A percentile compares a stretch with the other conserved stretches of the same genome.
phyloP scores from a whole-genome alignment of 495 filamentous ascomycete species.

The Hypoxylon fragiforme region DNA sequence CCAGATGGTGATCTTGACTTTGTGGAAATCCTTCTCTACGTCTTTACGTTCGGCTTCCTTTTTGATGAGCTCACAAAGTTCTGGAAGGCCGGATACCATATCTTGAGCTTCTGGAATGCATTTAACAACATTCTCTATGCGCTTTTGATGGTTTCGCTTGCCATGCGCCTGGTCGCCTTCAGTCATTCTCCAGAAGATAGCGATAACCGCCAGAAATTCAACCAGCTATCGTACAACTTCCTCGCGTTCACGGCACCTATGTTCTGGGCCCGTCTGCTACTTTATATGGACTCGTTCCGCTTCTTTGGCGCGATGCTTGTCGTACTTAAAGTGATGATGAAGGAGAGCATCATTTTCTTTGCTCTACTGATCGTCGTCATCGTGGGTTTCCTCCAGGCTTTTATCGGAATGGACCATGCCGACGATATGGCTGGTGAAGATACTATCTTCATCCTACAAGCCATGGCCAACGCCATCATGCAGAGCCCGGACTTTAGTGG shows the following conservation, averaged over 20 bases:
- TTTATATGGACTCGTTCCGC: slow-evolving; percentile 90
- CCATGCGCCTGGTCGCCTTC: slow-evolving; percentile 76
- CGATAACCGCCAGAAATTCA: slow-evolving; percentile 65
- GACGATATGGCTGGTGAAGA: slow-evolving; percentile 63
- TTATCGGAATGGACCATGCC: slow-evolving; percentile 87
- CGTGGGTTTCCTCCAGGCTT: slow-evolving; percentile 90
- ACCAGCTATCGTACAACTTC: slow-evolving; percentile 88
- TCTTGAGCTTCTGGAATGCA: slow-evolving; percentile 92
- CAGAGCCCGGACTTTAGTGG: slow-evolving; percentile 86
- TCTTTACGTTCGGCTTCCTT: slow-evolving; percentile 91
- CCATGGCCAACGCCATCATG: slow-evolving; percentile 90
- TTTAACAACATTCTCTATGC: slow-evolving; percentile 86
- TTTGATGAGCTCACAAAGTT: slow-evolving; percentile 84
- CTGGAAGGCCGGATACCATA: slow-evolving; percentile 88
- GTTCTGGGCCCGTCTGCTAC: slow-evolving; percentile 93
- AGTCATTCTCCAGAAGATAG: slow-evolving; percentile 53
- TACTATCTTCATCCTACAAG: slow-evolving; percentile 75
- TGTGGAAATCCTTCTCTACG: slow-evolving; percentile 82
- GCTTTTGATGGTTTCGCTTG: slow-evolving; percentile 73
- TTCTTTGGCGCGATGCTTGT: slow-evolving; percentile 99
- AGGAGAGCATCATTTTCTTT: slow-evolving; percentile 96
- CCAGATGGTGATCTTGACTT: slow-evolving; percentile 72
- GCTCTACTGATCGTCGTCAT: slow-evolving; percentile 85
- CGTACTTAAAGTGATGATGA: slow-evolving; percentile 98
- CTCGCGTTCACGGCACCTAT: slow-evolving; percentile 87